Conservation (phyloP, 1,284 basidiomycete genomes). For the Gastroboletus turbinatus region DNA sequence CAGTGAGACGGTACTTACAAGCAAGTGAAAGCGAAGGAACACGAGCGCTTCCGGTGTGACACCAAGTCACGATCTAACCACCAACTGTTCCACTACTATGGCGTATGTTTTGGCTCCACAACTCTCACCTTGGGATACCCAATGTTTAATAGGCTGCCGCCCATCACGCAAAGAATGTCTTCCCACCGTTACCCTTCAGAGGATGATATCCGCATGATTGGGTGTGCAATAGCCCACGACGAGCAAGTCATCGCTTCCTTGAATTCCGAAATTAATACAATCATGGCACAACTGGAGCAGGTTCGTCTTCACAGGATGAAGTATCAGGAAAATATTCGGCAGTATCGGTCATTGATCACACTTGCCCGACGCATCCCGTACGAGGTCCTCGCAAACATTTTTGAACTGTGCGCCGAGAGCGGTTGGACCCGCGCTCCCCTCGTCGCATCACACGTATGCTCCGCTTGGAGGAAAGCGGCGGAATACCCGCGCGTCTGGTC, state of each 20-base stretch:
- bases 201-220: constrained; percentile 33
- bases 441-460: constrained; percentile 58
- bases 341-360: constrained; percentile 50
- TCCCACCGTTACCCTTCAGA: constrained; percentile 23
- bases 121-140: not conserved
- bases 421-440: constrained; percentile 59
- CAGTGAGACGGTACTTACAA: constrained; percentile 16
- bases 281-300: constrained; percentile 41
- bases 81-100: constrained; percentile 1
- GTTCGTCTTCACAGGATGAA: constrained; percentile 46
- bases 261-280: constrained; percentile 43
- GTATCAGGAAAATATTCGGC: constrained; percentile 42
- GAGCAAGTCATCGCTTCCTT: constrained; percentile 42
- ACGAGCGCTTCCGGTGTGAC: constrained; percentile 15
- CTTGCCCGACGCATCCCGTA: constrained; percentile 54
- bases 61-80: constrained; percentile 14
- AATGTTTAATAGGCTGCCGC: constrained; percentile 5
- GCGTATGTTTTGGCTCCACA: constrained; percentile 9
- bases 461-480: constrained; percentile 57
- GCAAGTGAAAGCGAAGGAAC: not conserved
- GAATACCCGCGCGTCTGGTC: constrained; percentile 57
- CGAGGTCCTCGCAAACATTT: constrained; percentile 56
- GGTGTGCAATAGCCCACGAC: constrained; percentile 39
- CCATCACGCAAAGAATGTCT: constrained; percentile 17
- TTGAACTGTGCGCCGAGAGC: constrained; percentile 48